Percentiles rank a stretch among this genome's conserved stretches.
These are phyloP conservation scores for Syzygium grande DNA, from an alignment of 345 rosid genomes.

Conservation along the genomic window DNA sequence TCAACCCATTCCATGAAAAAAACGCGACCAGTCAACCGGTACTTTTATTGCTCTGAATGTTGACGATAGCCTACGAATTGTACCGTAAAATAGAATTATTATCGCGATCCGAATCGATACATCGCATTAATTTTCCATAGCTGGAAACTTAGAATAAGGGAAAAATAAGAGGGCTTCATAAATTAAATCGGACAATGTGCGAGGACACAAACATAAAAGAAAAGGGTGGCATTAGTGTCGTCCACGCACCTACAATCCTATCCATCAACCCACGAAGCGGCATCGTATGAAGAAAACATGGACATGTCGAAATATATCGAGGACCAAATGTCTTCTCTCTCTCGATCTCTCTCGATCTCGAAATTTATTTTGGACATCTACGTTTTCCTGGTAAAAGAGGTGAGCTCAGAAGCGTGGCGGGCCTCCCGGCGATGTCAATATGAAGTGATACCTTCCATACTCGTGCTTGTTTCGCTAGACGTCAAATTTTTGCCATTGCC, in stretches of 20 bases:
- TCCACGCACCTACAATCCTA: not conserved
- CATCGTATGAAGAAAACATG: too few relatives aligned
- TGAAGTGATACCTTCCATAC: too few relatives aligned
- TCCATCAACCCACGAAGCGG: not conserved
- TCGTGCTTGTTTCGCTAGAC: too few relatives aligned
- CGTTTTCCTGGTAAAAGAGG: too few relatives aligned
- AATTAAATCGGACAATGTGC: not conserved
- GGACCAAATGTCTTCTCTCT: too few relatives aligned
- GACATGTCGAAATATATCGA: too few relatives aligned
- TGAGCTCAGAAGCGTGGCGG: too few relatives aligned
- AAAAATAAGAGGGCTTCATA: not conserved
- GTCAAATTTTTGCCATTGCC: too few relatives aligned
- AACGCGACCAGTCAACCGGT: rapidly evolving
- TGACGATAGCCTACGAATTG: rapidly evolving
- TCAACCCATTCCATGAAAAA: rapidly evolving
- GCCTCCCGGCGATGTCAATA: too few relatives aligned
- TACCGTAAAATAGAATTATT: not conserved
- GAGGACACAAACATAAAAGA: too few relatives aligned
- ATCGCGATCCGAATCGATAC: not conserved
- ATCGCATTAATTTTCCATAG: not conserved
- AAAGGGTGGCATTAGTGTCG: not conserved
- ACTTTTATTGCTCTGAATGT: not conserved
- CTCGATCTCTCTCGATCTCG: too few relatives aligned
- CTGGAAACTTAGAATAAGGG: not conserved
- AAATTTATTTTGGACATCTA: too few relatives aligned